Evolutionary conservation across 495 filamentous ascomycete species (phyloP), one percentile per base, ranked within the genome.

Genomic region (Xanthoparmelia taractica): DNA sequence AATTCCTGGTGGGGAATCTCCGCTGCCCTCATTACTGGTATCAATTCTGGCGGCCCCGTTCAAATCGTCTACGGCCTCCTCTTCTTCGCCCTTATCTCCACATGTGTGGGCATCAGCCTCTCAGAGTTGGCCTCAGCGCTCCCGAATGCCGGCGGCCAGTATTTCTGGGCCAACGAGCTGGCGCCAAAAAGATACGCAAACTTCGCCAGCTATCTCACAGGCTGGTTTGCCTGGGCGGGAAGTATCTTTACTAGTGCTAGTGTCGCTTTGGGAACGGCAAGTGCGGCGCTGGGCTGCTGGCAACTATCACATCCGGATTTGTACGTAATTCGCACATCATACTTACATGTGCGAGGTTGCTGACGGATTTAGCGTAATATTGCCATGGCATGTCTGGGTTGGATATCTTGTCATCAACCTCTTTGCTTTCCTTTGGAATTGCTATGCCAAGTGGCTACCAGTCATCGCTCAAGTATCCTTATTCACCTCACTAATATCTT

Each of bases 1-100:
- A 86, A 87, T 69, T 84, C 82, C 10, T 86, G 84, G 84, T 84
- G 84, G 67, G 84, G 80, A 41, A 83, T 87, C 61, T 80, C 79
- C 2, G 79, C 80, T 18, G 81, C 80, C 20, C 68, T 87, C 47
- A 75, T 82, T 54, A 84, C 83, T 4, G 82, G 82, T 47, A 85
- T 86, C 73, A 82, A 75, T 63, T 80, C 77, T 11, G 84, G 84
- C n/a, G 84, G 84, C 2, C 82, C 84, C 2, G 70, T 83, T 10
- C 74, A 84, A 33, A 79, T 84, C 63, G 75, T 86, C 59, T 87
- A 86, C 64, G 85, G 84, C 37, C 76, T 85, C 58, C 76, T 86
- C 58, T 73, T 81, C 61, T 79, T 85, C 61, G 73, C 78, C 11
- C 60, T 82, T 50, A 76, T 86, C 58, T 82, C 79, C 31, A 75